Evolutionary conservation across 1,284 basidiomycete genomes (phyloP), one percentile per base, ranked within the genome.

Genomic region (Marasmius oreades): DNA sequence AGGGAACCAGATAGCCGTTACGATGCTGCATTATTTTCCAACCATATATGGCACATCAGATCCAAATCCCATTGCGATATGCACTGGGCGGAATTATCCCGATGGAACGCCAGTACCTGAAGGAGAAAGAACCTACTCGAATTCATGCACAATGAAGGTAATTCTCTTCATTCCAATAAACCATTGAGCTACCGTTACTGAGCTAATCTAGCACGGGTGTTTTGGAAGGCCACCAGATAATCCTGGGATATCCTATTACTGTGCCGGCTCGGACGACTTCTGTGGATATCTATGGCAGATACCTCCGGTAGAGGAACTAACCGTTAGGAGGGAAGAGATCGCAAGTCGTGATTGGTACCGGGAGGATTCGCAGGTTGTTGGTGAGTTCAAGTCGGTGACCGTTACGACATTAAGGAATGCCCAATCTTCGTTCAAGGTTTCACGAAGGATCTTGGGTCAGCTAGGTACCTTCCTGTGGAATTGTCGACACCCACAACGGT

Each of bases 201-300:
- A 36, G 7, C 18, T 52, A 20, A n/a, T n/a, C 14, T 58, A 92
- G 88, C 85, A 90, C 61, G 90, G 89, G 11, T 81, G 82, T 2
- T 91, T 93, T 59, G 87, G 90, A 36, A 80, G 82, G 0, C 75
- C 77, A 3, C 78, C 77, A 4, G 64, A 78, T n/a, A 73, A 76
- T 46, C 69, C 50, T 5, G 84, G 86, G 52, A 67, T 23, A 20
- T 44, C 76, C 26, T 82, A 86, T 63, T 93, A 86, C 64, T 77
- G 77, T 33, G 79, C 81, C 11, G 91, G 91, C 11, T 92, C 88
- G 10, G 90, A 93, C 65, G 88, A 93, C 67, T 93, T 92, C 65
- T 77, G 85, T 31, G 82, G 77, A 11, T 93, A 93, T 62, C 69
- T 90, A n/a, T 93, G 91, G 91, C 81, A 79, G 62, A 74, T 92